These are phyloP conservation scores for Canariomyces notabilis DNA, from an alignment of 2,329 filamentous ascomycete genomes.

Conservation along the genomic window DNA sequence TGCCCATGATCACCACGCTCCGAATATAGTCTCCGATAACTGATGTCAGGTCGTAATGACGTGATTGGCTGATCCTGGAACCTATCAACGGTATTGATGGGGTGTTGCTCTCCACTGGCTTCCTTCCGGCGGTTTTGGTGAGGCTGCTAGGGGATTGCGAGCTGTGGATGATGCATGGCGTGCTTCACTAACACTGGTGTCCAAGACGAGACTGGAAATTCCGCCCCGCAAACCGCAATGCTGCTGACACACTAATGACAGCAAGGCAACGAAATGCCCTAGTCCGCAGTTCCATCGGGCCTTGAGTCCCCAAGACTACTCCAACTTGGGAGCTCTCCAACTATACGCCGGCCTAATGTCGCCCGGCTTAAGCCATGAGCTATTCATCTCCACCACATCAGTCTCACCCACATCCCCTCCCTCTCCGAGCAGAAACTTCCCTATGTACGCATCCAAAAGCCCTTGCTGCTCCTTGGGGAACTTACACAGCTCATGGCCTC, in stretches of 20 bases:
- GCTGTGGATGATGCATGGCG: slow-evolving; percentile 16
- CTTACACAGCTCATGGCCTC: slow-evolving; percentile 46
- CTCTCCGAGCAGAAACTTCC: slow-evolving; percentile 39
- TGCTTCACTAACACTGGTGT: too few species aligned
- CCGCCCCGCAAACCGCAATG: too few species aligned
- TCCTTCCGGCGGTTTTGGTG: not conserved
- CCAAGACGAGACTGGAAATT: too few species aligned
- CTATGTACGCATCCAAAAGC: slow-evolving; percentile 40
- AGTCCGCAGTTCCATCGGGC: too few species aligned
- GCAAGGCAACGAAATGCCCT: too few species aligned
- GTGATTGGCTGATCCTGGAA: slow-evolving; percentile 4
- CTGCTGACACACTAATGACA: too few species aligned
- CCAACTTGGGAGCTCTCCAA: not conserved
- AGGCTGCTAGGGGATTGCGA: slow-evolving; percentile 15
- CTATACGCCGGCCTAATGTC: not conserved
- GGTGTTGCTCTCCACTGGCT: not conserved
- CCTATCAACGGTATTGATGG: not conserved
- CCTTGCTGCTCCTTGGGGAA: slow-evolving; percentile 45
- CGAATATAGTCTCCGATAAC: too few species aligned
- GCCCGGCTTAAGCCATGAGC: too few species aligned
- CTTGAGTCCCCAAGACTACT: not conserved
- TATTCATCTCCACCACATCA: not conserved
- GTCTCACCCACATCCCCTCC: not conserved
- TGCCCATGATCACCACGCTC: too few species aligned
- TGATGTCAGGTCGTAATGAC: not conserved